A percentile compares a stretch with the other conserved stretches of the same genome.
Evolutionary conservation across 2,329 filamentous ascomycete genomes (phyloP).

Genomic region (Fusarium mexicanum): DNA sequence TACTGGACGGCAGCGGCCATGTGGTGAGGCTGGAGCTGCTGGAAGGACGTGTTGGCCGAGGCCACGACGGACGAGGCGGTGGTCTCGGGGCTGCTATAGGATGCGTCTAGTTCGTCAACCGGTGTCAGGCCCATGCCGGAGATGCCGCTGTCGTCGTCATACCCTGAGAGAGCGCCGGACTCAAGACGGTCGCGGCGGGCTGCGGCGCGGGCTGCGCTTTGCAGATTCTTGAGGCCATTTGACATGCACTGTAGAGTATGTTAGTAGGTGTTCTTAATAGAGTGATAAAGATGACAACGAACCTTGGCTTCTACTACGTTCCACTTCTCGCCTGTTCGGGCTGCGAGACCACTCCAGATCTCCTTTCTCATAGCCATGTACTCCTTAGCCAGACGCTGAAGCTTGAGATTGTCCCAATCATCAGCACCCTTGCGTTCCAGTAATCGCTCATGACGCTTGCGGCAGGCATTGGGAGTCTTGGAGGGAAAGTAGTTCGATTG

Average conservation of each 20-base stretch:
- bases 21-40: constrained; percentile 43
- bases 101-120: constrained; percentile 67
- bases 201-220: constrained; percentile 72
- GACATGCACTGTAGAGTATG: constrained; percentile 75
- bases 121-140: constrained; percentile 68
- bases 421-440: constrained; percentile 79
- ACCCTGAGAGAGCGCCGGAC: constrained; percentile 55
- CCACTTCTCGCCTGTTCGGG: constrained; percentile 85
- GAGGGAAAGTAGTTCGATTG: constrained; percentile 77
- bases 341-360: constrained; percentile 81
- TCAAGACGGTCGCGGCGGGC: constrained; percentile 72
- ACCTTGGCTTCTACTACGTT: constrained; percentile 73
- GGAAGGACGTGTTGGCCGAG: constrained; percentile 49
- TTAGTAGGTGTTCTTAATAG: background rate
- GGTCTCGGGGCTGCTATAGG: constrained; percentile 65
- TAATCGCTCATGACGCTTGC: constrained; percentile 86
- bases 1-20: constrained; percentile 37
- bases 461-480: constrained; percentile 86
- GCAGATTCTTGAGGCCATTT: constrained; percentile 83
- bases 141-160: constrained; percentile 78
- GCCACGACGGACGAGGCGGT: constrained; percentile 55
- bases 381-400: constrained; percentile 77
- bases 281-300: constrained; percentile 21
- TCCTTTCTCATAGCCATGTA: constrained; percentile 84
- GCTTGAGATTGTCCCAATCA: constrained; percentile 80